Base-by-base conservation (phyloP, 805 yeast genomes). In the Kodamaea sagamina region DNA sequence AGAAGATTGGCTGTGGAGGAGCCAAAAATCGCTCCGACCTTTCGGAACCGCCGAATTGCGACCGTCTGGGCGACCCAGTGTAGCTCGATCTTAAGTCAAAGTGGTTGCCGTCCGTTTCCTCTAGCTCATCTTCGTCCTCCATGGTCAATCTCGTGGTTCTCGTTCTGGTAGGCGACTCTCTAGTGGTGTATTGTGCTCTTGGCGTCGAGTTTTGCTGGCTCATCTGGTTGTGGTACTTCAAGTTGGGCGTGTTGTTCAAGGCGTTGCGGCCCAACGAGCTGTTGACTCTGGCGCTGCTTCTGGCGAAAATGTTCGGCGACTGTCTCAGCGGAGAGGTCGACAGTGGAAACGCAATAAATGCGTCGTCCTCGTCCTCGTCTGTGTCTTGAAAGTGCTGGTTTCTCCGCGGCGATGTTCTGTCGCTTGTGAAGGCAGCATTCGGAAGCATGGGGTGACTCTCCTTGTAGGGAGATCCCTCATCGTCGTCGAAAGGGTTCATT, bases 121-220 rank as follows among this genome's bases (percentile, higher is more conserved):
- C 68, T 6, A 39, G 22, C 15, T 37, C 42, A 29, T 62, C 64
- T 13, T 60, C 65, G 11, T 71, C 71, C 21, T 71, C 67, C 37
- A 82, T 72, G 10, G 76, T 62, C 3, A 81, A 67, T 4, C 82
- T 72, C 3, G 71, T 70, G 29, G 74, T 59, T 29, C 66, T 69
- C 32, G 73, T 73, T 58, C 89, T 77, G 43, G 71, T 76, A 25
- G 95, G 93, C 0, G 95, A 82, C 59, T 86, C 90, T 51, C 79
- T 64, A 42, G 78, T 67, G 2, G 93, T 83, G 53, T 75, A 84
- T 39, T 75, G 77, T 32, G 87, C 82, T 62, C 95, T 72, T 3
- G 49, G 54, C 4, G 42, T 37, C 3, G 41, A 36, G 21, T 31
- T 31, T 3, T 25, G 25, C 6, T 41, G 18, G 4, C 22, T 39